A percentile compares a stretch with the other conserved stretches of the same genome.
Conservation (phyloP, 2,329 filamentous ascomycete species). For the Metarhizium sp. region DNA sequence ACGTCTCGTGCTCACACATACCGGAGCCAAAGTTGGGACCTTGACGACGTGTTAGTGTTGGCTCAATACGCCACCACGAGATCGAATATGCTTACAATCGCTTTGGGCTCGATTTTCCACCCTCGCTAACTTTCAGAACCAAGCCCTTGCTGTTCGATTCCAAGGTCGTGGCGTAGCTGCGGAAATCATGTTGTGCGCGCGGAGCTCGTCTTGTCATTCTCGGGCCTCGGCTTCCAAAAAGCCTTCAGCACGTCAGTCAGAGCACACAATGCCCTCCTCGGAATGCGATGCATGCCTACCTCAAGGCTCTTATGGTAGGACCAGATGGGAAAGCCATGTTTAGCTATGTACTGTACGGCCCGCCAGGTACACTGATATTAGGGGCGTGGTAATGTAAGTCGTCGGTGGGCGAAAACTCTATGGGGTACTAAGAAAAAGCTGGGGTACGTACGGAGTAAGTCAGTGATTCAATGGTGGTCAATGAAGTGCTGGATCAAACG, state of each 20-base stretch:
- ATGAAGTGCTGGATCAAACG: too few species aligned
- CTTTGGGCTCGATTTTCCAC: not conserved
- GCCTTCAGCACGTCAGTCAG: not conserved
- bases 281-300: not conserved
- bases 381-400: not conserved
- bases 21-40: constrained; percentile 14
- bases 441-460: too few species aligned
- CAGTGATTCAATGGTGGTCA: too few species aligned
- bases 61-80: not conserved
- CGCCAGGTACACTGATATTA: not conserved
- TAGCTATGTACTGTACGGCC: not conserved
- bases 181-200: not conserved
- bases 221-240: constrained; percentile 3
- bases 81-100: constrained; percentile 6
- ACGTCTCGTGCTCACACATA: constrained; percentile 3
- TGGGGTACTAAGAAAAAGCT: too few species aligned
- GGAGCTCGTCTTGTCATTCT: constrained; percentile 2
- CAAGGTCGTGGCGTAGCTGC: constrained; percentile 9
- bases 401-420: not conserved
- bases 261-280: not conserved
- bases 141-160: constrained; percentile 5
- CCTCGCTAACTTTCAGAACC: constrained; percentile 2
- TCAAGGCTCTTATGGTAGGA: not conserved
- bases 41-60: not conserved
- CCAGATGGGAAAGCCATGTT: not conserved